Evolutionary conservation across 208 protist genomes (phyloP).

Genomic region (Lotmaria passim): DNA sequence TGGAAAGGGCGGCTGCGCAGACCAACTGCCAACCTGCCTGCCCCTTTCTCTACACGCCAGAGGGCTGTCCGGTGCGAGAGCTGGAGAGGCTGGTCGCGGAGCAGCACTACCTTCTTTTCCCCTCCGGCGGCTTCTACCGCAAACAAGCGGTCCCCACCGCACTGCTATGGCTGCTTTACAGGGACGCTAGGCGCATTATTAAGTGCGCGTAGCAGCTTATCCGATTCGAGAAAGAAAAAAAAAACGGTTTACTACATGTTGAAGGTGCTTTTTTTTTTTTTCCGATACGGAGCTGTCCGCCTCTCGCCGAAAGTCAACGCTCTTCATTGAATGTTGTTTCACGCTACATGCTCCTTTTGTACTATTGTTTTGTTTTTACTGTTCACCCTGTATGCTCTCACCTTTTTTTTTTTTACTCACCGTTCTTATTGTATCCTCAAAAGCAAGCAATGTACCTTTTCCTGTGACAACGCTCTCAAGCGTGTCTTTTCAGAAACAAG

Average conservation of each 20-base stretch:
- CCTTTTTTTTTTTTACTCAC: constrained; percentile 30
- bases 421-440: constrained; percentile 9
- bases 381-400: constrained; percentile 20
- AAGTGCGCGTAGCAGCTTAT: not conserved
- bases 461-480: too few relatives aligned
- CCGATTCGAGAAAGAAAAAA: not conserved
- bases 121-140: constrained; percentile 30
- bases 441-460: too few relatives aligned
- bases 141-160: constrained; percentile 20
- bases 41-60: constrained; percentile 29
- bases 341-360: constrained; percentile 16
- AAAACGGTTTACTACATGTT: too few relatives aligned
- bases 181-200: constrained; percentile 15
- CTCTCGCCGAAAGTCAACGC: too few relatives aligned
- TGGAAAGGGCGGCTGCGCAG: constrained; percentile 24
- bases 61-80: constrained; percentile 12
- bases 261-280: constrained; percentile 3
- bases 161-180: constrained; percentile 35
- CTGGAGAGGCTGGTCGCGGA: constrained; percentile 18
- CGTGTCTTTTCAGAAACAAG: too few relatives aligned
- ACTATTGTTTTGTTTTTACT: too few relatives aligned
- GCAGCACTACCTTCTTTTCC: constrained; percentile 34
- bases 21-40: constrained; percentile 19
- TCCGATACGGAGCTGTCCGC: too few relatives aligned
- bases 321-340: not conserved